These are phyloP conservation scores for Penicillium goetzii DNA, from an alignment of 495 filamentous ascomycete species.

Conservation along the genomic window DNA sequence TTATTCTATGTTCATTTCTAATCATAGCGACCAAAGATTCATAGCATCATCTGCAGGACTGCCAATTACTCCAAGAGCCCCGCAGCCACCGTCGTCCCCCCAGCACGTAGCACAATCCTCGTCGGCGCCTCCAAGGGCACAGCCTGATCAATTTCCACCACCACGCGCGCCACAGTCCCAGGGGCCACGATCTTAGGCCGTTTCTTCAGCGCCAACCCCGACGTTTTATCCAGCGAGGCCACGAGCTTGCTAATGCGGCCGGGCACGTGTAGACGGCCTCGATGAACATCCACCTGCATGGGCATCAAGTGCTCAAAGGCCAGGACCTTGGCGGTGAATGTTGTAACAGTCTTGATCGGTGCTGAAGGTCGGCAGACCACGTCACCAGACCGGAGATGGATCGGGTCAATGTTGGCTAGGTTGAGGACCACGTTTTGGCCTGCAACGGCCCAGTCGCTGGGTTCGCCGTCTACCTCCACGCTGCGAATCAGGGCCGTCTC, in stretches of 20 bases:
- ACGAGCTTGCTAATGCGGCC: slow-evolving; percentile 72
- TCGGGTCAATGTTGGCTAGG: slow-evolving; percentile 80
- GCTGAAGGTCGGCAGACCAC: slow-evolving; percentile 72
- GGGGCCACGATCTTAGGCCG: slow-evolving; percentile 81
- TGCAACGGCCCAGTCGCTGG: slow-evolving; percentile 89
- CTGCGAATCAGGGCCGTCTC: slow-evolving; percentile 79
- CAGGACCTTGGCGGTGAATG: slow-evolving; percentile 79
- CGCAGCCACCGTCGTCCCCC: slow-evolving; percentile 82
- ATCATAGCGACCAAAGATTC: not conserved
- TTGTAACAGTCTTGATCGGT: slow-evolving; percentile 68
- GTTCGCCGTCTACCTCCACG: slow-evolving; percentile 71
- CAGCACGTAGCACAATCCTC: slow-evolving; percentile 77
- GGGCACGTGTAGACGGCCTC: slow-evolving; percentile 78
- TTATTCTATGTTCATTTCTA: slow-evolving; percentile 3
- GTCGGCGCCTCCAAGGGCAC: slow-evolving; percentile 79
- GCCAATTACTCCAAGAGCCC: slow-evolving; percentile 72
- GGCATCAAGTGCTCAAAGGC: slow-evolving; percentile 89
- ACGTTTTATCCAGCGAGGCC: slow-evolving; percentile 74
- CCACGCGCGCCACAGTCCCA: slow-evolving; percentile 65
- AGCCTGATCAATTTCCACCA: slow-evolving; percentile 73
- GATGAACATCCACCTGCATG: slow-evolving; percentile 84
- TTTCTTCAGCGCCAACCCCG: slow-evolving; percentile 72
- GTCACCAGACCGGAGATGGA: slow-evolving; percentile 82
- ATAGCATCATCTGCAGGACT: not conserved
- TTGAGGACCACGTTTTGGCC: slow-evolving; percentile 87